These are phyloP conservation scores for Suillus placidus DNA, from an alignment of 768 basidiomycete genomes.

Conservation along the genomic window DNA sequence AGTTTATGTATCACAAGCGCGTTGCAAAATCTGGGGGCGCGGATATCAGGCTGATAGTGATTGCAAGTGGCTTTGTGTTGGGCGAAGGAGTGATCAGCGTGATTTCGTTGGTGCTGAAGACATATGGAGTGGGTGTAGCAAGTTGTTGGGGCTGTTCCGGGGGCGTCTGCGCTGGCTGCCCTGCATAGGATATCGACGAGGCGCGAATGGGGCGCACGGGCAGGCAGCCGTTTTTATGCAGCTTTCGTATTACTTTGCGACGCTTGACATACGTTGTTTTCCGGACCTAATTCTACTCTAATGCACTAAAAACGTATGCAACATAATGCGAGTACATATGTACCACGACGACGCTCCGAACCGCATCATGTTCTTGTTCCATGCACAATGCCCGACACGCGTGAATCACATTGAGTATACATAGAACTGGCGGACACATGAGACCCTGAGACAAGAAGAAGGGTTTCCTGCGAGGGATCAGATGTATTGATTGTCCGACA, in stretches of 20 bases:
- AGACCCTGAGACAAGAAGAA: no score
- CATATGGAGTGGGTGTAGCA: conserved; percentile 68
- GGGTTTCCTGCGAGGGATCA: no score
- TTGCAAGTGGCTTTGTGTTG: conserved; percentile 94
- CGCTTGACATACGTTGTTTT: not conserved
- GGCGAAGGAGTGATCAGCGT: conserved; percentile 93
- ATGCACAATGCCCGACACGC: not conserved
- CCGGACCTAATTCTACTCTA: not conserved
- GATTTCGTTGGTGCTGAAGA: conserved; percentile 72
- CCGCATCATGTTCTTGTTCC: not conserved
- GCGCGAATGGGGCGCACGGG: no score
- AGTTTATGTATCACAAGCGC: conserved; percentile 65
- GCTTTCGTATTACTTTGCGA: conserved; percentile 1
- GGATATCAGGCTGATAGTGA: conserved; percentile 78
- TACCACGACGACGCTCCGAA: not conserved
- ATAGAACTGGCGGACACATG: not conserved
- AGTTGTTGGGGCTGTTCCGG: conserved; percentile 90
- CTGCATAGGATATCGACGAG: conserved; percentile 32
- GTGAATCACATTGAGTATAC: not conserved
- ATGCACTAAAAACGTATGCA: not conserved
- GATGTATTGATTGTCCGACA: no score
- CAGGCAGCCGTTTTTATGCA: not conserved
- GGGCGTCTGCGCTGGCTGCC: conserved; percentile 73
- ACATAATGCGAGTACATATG: not conserved
- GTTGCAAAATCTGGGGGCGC: conserved; percentile 49